Evolutionary conservation across 805 yeast species (phyloP).

Genomic region (Nakazawaea ishiwadae): DNA sequence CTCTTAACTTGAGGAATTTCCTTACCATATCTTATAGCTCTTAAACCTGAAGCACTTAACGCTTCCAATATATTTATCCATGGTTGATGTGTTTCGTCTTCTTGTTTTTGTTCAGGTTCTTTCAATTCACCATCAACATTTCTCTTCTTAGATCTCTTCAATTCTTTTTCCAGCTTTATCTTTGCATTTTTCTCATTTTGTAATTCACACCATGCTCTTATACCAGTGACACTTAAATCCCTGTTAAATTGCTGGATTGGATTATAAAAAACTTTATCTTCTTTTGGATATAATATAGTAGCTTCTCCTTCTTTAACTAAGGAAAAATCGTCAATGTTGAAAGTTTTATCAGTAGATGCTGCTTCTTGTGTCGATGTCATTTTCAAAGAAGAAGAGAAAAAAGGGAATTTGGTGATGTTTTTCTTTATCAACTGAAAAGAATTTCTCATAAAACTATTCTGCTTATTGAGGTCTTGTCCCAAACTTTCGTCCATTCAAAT

Average conservation of each 20-base stretch:
- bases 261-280: slow-evolving; percentile 85
- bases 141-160: slow-evolving; percentile 9
- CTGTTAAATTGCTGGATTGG: slow-evolving; percentile 97
- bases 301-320: slow-evolving; percentile 75
- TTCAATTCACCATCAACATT: slow-evolving; percentile 7
- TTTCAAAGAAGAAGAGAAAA: neutral
- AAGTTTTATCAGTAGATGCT: neutral
- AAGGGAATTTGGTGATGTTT: neutral
- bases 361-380: neutral
- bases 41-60: slow-evolving; percentile 87
- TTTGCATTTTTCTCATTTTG: slow-evolving; percentile 32
- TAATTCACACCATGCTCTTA: slow-evolving; percentile 78
- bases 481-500: too few relatives aligned
- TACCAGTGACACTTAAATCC: slow-evolving; percentile 80
- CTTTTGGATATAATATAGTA: slow-evolving; percentile 73
- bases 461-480: too few relatives aligned
- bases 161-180: slow-evolving; percentile 13
- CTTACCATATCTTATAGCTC: slow-evolving; percentile 90
- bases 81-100: slow-evolving; percentile 23
- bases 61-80: slow-evolving; percentile 80
- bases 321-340: slow-evolving; percentile 23
- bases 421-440: neutral
- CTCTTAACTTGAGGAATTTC: slow-evolving; percentile 75
- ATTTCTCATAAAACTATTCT: slow-evolving; percentile 10
- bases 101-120: slow-evolving; percentile 8